Percentiles rank a stretch among this genome's conserved stretches.
These are phyloP conservation scores for Ophiosphaerella narmari DNA, from an alignment of 2,329 filamentous ascomycete genomes.

Conservation along the genomic window DNA sequence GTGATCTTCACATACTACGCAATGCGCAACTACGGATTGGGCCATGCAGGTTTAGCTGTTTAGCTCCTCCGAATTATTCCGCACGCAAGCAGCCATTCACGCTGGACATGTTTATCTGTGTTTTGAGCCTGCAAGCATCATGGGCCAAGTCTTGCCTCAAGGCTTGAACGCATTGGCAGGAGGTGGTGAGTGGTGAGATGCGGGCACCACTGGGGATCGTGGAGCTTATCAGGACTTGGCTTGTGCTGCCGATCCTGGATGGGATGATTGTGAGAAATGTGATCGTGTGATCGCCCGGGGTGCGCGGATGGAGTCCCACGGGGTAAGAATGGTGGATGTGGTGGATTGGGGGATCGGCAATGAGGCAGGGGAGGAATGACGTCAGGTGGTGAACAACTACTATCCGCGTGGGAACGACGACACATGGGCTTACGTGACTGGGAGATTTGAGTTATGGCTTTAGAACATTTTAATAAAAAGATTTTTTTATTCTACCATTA, in stretches of 20 bases:
- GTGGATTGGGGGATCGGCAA: no score
- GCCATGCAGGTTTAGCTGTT: background rate
- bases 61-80: slow-evolving; percentile 2
- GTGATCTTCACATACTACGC: background rate
- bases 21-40: background rate
- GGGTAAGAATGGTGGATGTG: background rate
- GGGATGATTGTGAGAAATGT: background rate
- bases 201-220: slow-evolving; percentile 5
- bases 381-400: no score
- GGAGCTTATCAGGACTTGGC: slow-evolving; percentile 15
- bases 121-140: slow-evolving; percentile 1
- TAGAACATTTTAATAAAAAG: no score
- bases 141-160: background rate
- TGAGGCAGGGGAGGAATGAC: no score
- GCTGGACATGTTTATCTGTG: background rate
- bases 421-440: no score
- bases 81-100: slow-evolving; percentile 1
- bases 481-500: no score
- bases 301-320: background rate
- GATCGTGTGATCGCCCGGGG: slow-evolving; percentile 2
- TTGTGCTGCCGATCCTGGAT: background rate
- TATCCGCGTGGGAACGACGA: no score
- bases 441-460: no score
- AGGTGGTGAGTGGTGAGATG: background rate
- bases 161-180: slow-evolving; percentile 1